Evolutionary conservation across 805 yeast genomes (phyloP), one percentile per base, ranked within the genome.

Genomic region (Hanseniaspora hatyaiensis): DNA sequence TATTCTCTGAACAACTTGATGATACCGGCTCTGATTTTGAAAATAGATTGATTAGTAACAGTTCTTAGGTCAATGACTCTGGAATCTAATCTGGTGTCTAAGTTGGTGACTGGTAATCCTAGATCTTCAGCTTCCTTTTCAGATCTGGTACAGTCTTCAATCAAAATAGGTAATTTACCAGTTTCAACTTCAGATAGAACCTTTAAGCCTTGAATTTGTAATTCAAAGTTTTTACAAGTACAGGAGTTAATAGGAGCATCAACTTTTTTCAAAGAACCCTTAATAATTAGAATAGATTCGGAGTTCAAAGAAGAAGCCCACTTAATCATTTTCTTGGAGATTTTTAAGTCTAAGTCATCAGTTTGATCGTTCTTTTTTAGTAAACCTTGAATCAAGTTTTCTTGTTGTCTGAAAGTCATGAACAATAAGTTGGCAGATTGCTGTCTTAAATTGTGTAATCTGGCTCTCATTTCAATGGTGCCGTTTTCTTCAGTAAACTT

Each of bases 1-100:
- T 82, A 92, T 70, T 92, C 97, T 64, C 94, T 78, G 75, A 92
- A 92, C 60, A 94, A 70, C 33, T 72, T 71, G 62, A 89, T 76
- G 50, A 92, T 94, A 58, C 89, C 98, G 42, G 89, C 75, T 69
- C 85, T 94, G 59, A 92, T 80, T 66, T 78, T 82, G 78, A 92
- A 92, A 55, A 92, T 92, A 44, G 98, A 94, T 70, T 92, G 97
- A 72, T 92, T 92, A 47, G 98, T 89, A 38, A 82, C 83, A 4
- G 98, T 92, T 74, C 99, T 82, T 64, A 92, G 73, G 63, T 92
- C 99, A 64, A 92, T 87, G 48, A 89, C 96, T 64, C 99, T 79
- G 47, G 92, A 71, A 64, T 92, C 97, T 60, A 92, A 74, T 65
- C 98, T 78, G 30, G 98, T 92, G 68, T 92, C 98, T 62, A 92